Base-by-base conservation (phyloP, 2,329 filamentous ascomycete species). In the Trichophyton simii region DNA sequence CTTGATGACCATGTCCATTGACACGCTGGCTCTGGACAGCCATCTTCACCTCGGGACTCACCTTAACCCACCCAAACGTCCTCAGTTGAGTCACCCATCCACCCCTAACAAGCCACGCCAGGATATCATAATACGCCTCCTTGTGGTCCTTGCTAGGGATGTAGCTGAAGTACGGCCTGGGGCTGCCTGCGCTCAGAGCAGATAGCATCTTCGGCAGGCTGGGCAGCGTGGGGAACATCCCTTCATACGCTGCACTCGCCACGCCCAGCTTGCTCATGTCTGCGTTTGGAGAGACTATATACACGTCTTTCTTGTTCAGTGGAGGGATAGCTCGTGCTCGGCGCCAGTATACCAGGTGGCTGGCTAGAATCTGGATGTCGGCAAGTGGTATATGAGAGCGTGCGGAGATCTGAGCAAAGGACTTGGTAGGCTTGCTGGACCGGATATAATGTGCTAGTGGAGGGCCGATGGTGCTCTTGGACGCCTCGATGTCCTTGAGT, bases 301-400 rank as follows among this genome's bases (percentile, higher is more conserved):
- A 99, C 9, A 87, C 87, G 71, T 97, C 91, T 57, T 91, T 83
- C 50, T 88, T 87, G 69, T 96, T 91, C 4, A 99, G 82, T 0
- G 94, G 94, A 3, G 90, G 88, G 46, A 97, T 92, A 15, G 92
- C 87, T 63, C 95, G 88, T 55, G 92, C 94, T 62, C 91, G 87
- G 25, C 94, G 86, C 91, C 92, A 97, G 76, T 95, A 95, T 64
- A 97, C 91, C 65, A 99, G 87, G 76, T 97, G 94, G 62, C 89
- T 88, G 8, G 91, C 91, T 64, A 95, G 88, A 67, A 89, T 87
- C 65, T 92, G 87, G 65, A 97, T 87, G 67, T 95, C 89, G 36
- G 84, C 81, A 1, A 94, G 80, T 2, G 87, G 85, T 59, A 97
- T 86, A 20, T 86, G 82, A 59, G 76, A 77, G 1, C 69, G 65